A percentile compares a stretch with the other conserved stretches of the same genome.
These are phyloP conservation scores for Strobilomyces dryophilus DNA, from an alignment of 768 basidiomycete species.

Conservation along the genomic window DNA sequence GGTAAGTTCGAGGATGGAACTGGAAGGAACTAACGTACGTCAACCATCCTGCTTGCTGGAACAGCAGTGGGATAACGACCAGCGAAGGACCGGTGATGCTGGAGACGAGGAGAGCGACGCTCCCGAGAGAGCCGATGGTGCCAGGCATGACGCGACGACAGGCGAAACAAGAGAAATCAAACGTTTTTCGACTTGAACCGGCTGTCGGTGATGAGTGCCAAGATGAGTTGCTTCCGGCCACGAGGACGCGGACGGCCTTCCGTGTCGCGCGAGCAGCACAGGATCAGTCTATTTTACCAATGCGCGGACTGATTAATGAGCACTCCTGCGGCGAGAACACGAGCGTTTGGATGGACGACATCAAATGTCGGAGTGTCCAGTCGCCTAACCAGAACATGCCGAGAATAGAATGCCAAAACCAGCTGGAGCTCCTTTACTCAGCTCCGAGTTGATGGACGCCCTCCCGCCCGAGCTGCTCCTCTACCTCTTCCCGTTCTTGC, in stretches of 20 bases:
- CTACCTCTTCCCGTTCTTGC: background rate
- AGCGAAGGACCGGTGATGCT: conserved; percentile 23
- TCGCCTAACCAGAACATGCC: too few relatives aligned
- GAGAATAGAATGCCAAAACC: too few relatives aligned
- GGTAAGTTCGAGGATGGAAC: background rate
- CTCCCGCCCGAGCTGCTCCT: background rate
- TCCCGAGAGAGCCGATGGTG: conserved; percentile 21
- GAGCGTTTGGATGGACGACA: too few relatives aligned
- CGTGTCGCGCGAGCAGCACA: background rate
- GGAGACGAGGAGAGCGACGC: conserved; percentile 24
- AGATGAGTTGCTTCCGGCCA: background rate
- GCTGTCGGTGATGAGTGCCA: background rate
- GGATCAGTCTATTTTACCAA: background rate
- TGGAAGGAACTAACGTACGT: conserved; percentile 11
- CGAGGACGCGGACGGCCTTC: background rate
- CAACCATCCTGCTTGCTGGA: conserved; percentile 26
- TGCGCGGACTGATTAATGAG: too few relatives aligned
- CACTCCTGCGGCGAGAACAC: too few relatives aligned
- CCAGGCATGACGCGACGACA: conserved; percentile 12
- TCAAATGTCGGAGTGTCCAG: too few relatives aligned
- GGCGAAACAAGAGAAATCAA: background rate
- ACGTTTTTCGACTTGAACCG: background rate
- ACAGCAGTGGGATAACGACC: conserved; percentile 19
- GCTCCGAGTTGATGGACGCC: too few relatives aligned
- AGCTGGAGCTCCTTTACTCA: too few relatives aligned